phyloP scores from a whole-genome alignment of 352 stramenopile genomes.

The Globisporangium viniferum region DNA sequence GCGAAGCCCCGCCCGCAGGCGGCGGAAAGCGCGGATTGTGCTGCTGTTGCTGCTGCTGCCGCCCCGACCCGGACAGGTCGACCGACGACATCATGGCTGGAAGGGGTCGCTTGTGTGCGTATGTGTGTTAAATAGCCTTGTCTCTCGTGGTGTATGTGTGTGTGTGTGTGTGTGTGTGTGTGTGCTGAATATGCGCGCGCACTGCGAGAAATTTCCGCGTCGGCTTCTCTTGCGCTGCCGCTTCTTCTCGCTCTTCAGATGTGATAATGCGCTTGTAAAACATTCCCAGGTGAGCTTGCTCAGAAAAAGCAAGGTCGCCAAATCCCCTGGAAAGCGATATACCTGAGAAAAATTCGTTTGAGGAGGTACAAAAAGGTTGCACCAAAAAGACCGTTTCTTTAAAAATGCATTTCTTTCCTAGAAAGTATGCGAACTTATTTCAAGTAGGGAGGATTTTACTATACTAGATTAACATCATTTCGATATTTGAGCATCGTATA shows the following conservation, averaged over 20 bases:
- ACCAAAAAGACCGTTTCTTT: not conserved
- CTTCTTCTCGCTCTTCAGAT: not conserved
- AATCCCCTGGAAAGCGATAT: slow-evolving; percentile 4
- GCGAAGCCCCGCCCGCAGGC: not conserved
- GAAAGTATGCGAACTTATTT: too few species aligned
- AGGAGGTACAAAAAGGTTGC: slow-evolving; percentile 1
- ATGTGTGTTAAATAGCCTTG: not conserved
- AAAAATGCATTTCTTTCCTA: too few species aligned
- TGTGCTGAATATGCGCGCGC: not conserved
- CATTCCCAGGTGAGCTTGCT: slow-evolving; percentile 4
- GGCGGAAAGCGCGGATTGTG: slow-evolving; percentile 5
- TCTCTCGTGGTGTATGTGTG: not conserved
- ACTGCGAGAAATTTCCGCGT: slow-evolving; percentile 9
- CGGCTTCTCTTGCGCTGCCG: not conserved
- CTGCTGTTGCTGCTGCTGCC: slow-evolving; percentile 10
- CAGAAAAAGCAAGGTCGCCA: not conserved
- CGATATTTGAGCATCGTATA: not conserved
- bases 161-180: not conserved
- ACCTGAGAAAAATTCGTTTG: slow-evolving; percentile 11
- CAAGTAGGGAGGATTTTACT: too few species aligned
- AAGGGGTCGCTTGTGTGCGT: not conserved
- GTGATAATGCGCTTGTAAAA: not conserved
- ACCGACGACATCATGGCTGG: slow-evolving; percentile 16
- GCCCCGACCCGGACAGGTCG: slow-evolving; percentile 5
- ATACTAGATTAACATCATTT: too few species aligned